Percentiles rank a stretch among this genome's conserved stretches.
Evolutionary conservation across 805 yeast genomes (phyloP).

Genomic region (Cyberlindnera sargentensis): DNA sequence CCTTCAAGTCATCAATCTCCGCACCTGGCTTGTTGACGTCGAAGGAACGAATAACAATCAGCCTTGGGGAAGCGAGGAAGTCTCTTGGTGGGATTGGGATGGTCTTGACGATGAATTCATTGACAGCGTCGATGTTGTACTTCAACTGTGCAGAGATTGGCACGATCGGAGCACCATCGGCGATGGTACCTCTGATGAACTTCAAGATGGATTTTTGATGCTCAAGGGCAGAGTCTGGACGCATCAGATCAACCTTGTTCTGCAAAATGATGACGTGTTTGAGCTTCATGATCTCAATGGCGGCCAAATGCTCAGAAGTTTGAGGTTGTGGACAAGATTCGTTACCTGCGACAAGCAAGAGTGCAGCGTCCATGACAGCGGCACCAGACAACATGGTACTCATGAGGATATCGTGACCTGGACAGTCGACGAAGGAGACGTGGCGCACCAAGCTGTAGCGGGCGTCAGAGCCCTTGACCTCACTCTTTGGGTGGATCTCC

Average conservation of each 20-base stretch:
- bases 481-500: constrained; percentile 91
- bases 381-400: constrained; percentile 99
- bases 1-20: constrained; percentile 92
- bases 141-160: constrained; percentile 98
- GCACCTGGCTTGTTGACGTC: constrained; percentile 99
- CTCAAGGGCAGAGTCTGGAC: constrained; percentile 92
- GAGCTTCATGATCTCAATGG: constrained; percentile 98
- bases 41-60: constrained; percentile 95
- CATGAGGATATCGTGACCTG: constrained; percentile 99
- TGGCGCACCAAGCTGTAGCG: constrained; percentile 90
- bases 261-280: constrained; percentile 94
- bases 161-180: constrained; percentile 98
- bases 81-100: constrained; percentile 97
- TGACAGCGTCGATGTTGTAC: constrained; percentile 97
- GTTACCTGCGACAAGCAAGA: constrained; percentile 92
- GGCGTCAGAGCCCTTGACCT: constrained; percentile 80
- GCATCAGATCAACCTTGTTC: constrained; percentile 97
- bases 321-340: constrained; percentile 99
- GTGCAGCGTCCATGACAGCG: constrained; percentile 99
- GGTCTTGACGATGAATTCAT: constrained; percentile 89
- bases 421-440: constrained; percentile 98
- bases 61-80: constrained; percentile 86
- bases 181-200: constrained; percentile 95
- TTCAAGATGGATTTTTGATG: constrained; percentile 89
- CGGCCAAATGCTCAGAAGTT: constrained; percentile 98